A percentile compares a stretch with the other conserved stretches of the same genome.
Evolutionary conservation across 169 alveolate genomes (phyloP).

Genomic region (Eimeria zaria): DNA sequence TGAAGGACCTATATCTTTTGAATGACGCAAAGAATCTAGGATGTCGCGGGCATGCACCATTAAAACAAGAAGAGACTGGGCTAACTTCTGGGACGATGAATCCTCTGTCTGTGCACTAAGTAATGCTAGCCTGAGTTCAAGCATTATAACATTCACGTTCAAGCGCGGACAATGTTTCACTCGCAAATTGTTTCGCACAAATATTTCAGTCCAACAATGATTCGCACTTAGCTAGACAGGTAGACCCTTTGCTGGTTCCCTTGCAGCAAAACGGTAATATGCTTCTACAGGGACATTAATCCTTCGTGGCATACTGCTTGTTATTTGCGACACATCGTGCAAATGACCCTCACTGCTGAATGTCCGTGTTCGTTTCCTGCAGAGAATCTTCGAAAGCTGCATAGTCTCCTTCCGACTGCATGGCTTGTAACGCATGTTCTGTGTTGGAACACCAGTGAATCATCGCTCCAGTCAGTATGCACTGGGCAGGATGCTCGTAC

Average conservation of each 20-base stretch:
- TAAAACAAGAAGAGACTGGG: conserved; percentile 89
- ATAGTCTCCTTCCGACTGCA: neutral
- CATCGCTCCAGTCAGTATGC: conserved; percentile 61
- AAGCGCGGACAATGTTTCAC: conserved; percentile 91
- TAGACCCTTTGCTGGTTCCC: neutral
- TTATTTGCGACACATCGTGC: neutral
- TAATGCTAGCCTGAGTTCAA: conserved; percentile 97
- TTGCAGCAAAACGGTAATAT: neutral
- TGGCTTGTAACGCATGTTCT: conserved; percentile 45
- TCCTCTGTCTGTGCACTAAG: conserved; percentile 90
- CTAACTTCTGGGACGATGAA: conserved; percentile 90
- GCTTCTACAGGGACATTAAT: neutral
- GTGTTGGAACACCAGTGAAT: conserved; percentile 45
- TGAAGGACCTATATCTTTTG: conserved; percentile 86
- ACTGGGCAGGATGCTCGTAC: conserved; percentile 73
- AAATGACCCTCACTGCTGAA: conserved; percentile 24
- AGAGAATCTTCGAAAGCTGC: conserved; percentile 21
- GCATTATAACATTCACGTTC: conserved; percentile 96
- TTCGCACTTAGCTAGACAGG: neutral
- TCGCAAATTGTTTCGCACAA: conserved; percentile 95
- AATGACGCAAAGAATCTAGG: conserved; percentile 89
- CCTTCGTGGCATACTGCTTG: neutral
- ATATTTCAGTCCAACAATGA: conserved; percentile 63
- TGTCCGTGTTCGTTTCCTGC: conserved; percentile 34
- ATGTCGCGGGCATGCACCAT: conserved; percentile 90